Percentiles rank a stretch among this genome's conserved stretches.
Conservation (phyloP, 1,284 basidiomycete genomes). For the Tetrapyrgos nigripes region DNA sequence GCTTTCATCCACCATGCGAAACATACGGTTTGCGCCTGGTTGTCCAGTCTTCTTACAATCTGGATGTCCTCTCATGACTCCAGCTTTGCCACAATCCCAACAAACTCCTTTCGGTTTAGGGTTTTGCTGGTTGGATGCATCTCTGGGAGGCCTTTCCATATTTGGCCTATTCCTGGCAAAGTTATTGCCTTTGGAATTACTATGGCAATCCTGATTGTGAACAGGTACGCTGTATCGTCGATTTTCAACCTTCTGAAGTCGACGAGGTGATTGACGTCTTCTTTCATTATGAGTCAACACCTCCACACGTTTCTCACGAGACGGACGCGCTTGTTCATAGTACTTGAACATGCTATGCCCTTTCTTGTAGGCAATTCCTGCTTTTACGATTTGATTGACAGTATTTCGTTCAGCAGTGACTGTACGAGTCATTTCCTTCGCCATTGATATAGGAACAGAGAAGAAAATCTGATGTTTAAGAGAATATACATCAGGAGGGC, state of each 20-base stretch:
- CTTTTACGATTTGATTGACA: conserved; percentile 9
- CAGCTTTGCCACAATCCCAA: too few relatives aligned
- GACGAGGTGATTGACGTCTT: not conserved
- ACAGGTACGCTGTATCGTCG: not conserved
- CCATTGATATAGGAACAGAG: too few relatives aligned
- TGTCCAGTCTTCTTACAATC: too few relatives aligned
- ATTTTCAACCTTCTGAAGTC: too few relatives aligned
- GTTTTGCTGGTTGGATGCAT: too few relatives aligned
- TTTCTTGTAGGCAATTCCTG: not conserved
- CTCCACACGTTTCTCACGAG: not conserved
- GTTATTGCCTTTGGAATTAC: not conserved
- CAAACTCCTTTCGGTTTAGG: too few relatives aligned
- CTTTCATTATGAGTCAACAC: not conserved
- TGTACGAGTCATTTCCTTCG: too few relatives aligned
- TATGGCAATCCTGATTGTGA: not conserved
- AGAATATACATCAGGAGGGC: conserved; percentile 3
- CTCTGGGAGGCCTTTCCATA: not conserved
- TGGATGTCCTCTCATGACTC: too few relatives aligned
- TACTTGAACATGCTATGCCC: not conserved
- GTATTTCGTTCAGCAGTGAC: too few relatives aligned
- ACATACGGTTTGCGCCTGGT: too few relatives aligned
- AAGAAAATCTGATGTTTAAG: conserved; percentile 9
- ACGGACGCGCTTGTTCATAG: not conserved
- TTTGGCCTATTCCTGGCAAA: not conserved
- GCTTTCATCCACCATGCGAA: too few relatives aligned